Evolutionary conservation across 75 land plant species (phyloP).

Genomic region (Picea glauca): DNA sequence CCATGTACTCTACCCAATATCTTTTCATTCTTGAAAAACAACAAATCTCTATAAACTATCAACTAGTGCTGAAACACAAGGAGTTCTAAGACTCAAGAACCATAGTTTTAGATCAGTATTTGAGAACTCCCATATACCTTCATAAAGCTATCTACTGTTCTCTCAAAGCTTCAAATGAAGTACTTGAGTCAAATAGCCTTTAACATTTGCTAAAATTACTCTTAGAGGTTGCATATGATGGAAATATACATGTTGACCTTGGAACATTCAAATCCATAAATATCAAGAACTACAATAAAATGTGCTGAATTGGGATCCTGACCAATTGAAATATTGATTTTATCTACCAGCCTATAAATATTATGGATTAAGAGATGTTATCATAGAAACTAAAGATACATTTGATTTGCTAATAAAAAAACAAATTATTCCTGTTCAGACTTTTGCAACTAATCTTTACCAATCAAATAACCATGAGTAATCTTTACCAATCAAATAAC

Average conservation of each 20-base stretch:
- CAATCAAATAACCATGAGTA: no score
- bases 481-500: constrained; percentile 87
- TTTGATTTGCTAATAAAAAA: not conserved
- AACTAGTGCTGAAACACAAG: not conserved
- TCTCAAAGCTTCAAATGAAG: not conserved
- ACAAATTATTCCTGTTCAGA: not conserved
- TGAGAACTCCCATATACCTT: not conserved
- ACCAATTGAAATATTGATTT: constrained; percentile 89
- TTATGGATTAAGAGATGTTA: not conserved
- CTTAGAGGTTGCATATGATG: not conserved
- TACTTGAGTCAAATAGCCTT: not conserved
- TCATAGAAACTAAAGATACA: not conserved
- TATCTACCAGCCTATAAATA: constrained; percentile 76
- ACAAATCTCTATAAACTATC: not conserved
- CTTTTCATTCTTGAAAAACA: not conserved
- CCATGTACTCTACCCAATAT: not conserved
- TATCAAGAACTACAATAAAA: constrained; percentile 95
- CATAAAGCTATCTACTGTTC: not conserved
- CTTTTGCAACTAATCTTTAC: no score
- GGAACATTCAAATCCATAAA: constrained; percentile 99
- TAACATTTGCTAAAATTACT: not conserved
- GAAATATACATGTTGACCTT: constrained; percentile 57
- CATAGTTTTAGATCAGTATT: not conserved
- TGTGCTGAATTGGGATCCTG: constrained; percentile 82
- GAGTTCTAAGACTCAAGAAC: not conserved